These are phyloP conservation scores for Saccharomycopsis javanensis DNA, from an alignment of 805 yeast genomes.

Conservation along the genomic window DNA sequence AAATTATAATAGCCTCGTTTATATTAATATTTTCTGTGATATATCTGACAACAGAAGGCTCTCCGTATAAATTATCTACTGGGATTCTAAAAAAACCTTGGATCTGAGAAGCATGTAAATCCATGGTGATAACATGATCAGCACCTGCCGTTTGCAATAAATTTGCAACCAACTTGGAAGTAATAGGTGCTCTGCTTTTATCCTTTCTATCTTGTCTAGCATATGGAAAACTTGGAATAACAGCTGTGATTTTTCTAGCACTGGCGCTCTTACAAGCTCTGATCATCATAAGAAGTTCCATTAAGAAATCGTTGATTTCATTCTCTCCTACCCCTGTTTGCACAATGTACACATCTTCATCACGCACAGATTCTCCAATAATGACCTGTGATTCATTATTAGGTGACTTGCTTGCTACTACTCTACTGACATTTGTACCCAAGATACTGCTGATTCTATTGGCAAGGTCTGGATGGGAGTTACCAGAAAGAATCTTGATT, in stretches of 20 bases:
- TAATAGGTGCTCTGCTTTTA: slow-evolving; percentile 75
- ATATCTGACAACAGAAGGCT: slow-evolving; percentile 69
- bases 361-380: slow-evolving; percentile 75
- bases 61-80: slow-evolving; percentile 77
- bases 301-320: slow-evolving; percentile 56
- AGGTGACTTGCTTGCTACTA: slow-evolving; percentile 54
- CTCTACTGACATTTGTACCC: slow-evolving; percentile 52
- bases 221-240: slow-evolving; percentile 74
- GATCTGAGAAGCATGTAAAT: slow-evolving; percentile 79
- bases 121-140: slow-evolving; percentile 81
- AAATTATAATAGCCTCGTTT: slow-evolving; percentile 60
- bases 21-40: slow-evolving; percentile 52
- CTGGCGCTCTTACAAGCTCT: slow-evolving; percentile 78
- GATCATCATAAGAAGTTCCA: slow-evolving; percentile 69
- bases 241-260: slow-evolving; percentile 75
- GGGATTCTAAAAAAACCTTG: slow-evolving; percentile 81
- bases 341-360: slow-evolving; percentile 72
- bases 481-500: slow-evolving; percentile 58
- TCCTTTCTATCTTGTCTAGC: slow-evolving; percentile 88
- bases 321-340: slow-evolving; percentile 64
- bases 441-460: slow-evolving; percentile 56
- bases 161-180: slow-evolving; percentile 78
- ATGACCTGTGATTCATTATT: slow-evolving; percentile 69
- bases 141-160: slow-evolving; percentile 78
- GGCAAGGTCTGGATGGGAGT: slow-evolving; percentile 58